Percentiles rank a stretch among this genome's conserved stretches.
phyloP scores from a whole-genome alignment of 176 grass and related monocot genomes.

The Miscanthus lutarioriparius region DNA sequence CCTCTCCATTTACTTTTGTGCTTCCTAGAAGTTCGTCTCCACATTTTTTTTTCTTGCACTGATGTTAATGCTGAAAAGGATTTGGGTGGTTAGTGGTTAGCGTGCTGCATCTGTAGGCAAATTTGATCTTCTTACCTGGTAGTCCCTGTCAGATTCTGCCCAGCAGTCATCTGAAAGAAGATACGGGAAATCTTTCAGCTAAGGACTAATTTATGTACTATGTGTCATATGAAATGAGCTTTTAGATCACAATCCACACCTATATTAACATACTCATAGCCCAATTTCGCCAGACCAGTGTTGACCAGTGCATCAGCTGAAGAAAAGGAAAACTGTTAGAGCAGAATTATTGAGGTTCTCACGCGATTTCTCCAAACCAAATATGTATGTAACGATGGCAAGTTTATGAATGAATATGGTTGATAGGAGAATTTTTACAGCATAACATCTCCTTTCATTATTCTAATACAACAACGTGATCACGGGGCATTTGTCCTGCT shows the following conservation, averaged over 20 bases:
- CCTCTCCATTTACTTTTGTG: background rate
- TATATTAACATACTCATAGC: conserved; percentile 89
- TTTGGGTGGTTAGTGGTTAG: conserved; percentile 18
- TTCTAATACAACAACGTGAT: background rate
- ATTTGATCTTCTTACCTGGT: conserved; percentile 51
- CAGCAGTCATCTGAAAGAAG: conserved; percentile 96
- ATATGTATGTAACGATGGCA: background rate
- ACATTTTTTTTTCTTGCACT: background rate
- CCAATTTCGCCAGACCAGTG: conserved; percentile 72
- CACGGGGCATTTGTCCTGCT: conserved; percentile 5
- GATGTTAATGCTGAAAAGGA: conserved; percentile 32
- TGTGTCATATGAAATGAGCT: background rate
- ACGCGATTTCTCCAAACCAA: background rate
- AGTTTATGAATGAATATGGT: background rate
- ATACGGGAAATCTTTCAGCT: background rate
- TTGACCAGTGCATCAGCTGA: conserved; percentile 90
- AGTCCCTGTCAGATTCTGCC: conserved; percentile 76
- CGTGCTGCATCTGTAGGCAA: background rate
- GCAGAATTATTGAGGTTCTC: background rate
- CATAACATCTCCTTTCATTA: background rate
- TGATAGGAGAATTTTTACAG: background rate
- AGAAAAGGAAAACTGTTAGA: conserved; percentile 19
- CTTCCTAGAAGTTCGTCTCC: background rate
- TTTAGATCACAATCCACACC: conserved; percentile 36
- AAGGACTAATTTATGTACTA: background rate